Conservation (phyloP, 805 yeast genomes). For the Candida pseudofarinosa region DNA sequence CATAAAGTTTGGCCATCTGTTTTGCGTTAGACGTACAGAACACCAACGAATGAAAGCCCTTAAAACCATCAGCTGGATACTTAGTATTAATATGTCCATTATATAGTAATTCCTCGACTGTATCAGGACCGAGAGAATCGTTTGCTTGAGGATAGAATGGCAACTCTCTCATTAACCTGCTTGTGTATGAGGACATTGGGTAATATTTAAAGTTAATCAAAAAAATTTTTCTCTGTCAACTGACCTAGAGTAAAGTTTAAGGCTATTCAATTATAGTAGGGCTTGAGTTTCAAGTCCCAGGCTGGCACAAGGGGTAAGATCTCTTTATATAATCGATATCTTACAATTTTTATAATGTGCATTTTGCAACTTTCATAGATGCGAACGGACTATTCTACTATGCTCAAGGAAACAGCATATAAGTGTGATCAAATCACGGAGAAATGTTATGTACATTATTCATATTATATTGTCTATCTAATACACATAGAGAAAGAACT, state of each 20-base stretch:
- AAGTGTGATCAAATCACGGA: neutral
- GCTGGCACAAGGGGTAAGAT: no score
- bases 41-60: conserved; percentile 62
- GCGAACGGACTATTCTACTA: neutral
- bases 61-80: conserved; percentile 25
- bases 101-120: conserved; percentile 15
- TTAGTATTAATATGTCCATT: conserved; percentile 16
- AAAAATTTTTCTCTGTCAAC: neutral
- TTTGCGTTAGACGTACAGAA: conserved; percentile 74
- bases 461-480: no score
- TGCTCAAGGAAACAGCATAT: neutral
- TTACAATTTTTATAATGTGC: neutral
- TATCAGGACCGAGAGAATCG: conserved; percentile 15
- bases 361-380: neutral
- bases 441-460: neutral
- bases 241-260: neutral
- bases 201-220: neutral
- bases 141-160: conserved; percentile 16
- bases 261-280: no score
- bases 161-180: conserved; percentile 4
- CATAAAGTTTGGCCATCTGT: conserved; percentile 53
- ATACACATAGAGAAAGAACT: no score
- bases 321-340: no score
- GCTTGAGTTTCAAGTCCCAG: no score
- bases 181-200: neutral